These are phyloP conservation scores for Ambrosia hybrid DNA, from an alignment of 140 eudicot genomes.

Conservation along the genomic window DNA sequence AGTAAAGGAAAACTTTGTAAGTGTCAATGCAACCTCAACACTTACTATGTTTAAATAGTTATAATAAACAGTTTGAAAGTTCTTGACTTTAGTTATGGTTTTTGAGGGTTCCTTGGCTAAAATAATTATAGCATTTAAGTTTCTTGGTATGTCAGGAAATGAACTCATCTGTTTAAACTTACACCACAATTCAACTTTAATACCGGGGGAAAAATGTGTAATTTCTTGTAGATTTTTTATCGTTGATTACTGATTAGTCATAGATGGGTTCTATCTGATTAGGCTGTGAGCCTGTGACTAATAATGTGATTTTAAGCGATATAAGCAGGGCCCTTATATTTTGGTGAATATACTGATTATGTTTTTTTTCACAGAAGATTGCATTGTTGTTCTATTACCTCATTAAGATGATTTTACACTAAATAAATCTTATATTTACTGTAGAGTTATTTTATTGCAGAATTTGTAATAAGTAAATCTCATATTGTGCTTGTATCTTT, in stretches of 20 bases:
- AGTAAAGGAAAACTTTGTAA: no score
- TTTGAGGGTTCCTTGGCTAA: neutral
- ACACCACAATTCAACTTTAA: neutral
- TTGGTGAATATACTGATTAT: neutral
- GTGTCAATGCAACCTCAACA: no score
- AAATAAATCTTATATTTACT: no score
- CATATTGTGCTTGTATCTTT: neutral
- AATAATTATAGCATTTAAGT: neutral
- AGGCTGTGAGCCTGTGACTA: neutral
- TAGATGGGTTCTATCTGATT: neutral
- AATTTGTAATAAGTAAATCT: no score
- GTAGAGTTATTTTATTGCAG: no score
- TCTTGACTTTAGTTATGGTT: neutral
- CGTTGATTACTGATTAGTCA: neutral
- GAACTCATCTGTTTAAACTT: neutral
- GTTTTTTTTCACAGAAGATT: conserved; percentile 5
- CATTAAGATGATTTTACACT: neutral
- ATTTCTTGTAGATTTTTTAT: neutral
- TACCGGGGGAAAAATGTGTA: neutral
- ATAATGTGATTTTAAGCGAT: neutral
- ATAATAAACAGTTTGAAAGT: no score
- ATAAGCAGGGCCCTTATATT: neutral
- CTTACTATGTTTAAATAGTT: no score
- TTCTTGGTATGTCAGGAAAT: neutral
- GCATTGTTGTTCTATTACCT: conserved; percentile 2